phyloP scores from a whole-genome alignment of 805 yeast genomes.

The Jamesozyma spencerorum region DNA sequence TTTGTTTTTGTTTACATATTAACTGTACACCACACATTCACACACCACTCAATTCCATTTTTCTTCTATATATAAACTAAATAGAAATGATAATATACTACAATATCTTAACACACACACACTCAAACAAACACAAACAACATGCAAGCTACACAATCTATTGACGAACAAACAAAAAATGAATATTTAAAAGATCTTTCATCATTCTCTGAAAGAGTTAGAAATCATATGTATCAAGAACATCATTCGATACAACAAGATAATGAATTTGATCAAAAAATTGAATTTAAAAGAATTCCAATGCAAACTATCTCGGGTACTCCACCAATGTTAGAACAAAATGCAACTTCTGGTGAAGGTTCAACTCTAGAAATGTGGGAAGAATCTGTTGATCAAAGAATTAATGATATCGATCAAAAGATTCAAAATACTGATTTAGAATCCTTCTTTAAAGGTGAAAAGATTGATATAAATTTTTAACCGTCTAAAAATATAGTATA shows the following conservation, averaged over 20 bases:
- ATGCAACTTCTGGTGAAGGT: conserved; percentile 26
- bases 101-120: too few species aligned
- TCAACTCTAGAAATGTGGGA: conserved; percentile 36
- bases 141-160: not conserved
- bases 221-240: conserved; percentile 9
- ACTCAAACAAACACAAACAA: too few species aligned
- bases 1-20: too few species aligned
- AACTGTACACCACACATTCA: too few species aligned
- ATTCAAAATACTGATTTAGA: conserved; percentile 17
- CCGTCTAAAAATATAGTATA: too few species aligned
- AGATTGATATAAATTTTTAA: too few species aligned
- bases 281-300: conserved; percentile 30
- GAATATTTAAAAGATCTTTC: conserved; percentile 10
- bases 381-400: conserved; percentile 29
- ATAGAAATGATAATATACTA: too few species aligned
- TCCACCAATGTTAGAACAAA: conserved; percentile 31
- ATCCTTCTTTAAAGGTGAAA: conserved; percentile 10
- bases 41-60: too few species aligned
- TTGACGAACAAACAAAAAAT: conserved; percentile 6
- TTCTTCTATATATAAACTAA: too few species aligned
- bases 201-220: conserved; percentile 8
- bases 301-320: conserved; percentile 24
- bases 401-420: conserved; percentile 28
- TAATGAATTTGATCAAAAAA: too few species aligned
- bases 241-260: too few species aligned